Evolutionary conservation across 441 rosid genomes (phyloP).

Genomic region (Viola pubescens): DNA sequence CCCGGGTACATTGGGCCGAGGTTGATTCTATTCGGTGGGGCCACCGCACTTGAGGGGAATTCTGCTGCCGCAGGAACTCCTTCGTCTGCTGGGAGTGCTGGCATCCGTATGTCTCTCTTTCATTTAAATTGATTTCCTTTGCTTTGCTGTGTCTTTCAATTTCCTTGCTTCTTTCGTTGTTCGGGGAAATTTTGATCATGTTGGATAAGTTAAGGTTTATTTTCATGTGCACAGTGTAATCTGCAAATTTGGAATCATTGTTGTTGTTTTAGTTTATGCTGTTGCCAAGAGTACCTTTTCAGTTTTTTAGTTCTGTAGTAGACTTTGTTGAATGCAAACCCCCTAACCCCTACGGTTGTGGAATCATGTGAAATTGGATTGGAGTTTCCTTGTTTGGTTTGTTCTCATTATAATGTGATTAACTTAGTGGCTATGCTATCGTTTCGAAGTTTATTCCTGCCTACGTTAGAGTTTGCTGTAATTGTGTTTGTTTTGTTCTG

Average conservation of each 20-base stretch:
- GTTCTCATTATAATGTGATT: no score
- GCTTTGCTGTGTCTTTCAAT: background rate
- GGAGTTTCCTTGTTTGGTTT: no score
- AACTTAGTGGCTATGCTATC: no score
- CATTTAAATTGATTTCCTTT: background rate
- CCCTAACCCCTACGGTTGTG: no score
- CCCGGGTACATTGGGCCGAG: constrained; percentile 77
- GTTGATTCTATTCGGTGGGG: constrained; percentile 89
- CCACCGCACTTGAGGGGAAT: constrained; percentile 95
- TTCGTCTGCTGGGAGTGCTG: constrained; percentile 91
- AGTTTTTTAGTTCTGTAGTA: background rate
- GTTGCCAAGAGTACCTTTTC: no score
- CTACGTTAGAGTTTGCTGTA: no score
- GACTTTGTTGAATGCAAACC: background rate
- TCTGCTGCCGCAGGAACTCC: constrained; percentile 83
- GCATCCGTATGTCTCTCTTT: constrained; percentile 59
- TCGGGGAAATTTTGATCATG: background rate
- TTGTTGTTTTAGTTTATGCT: no score
- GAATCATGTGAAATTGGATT: background rate
- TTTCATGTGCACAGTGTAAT: no score
- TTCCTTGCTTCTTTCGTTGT: background rate
- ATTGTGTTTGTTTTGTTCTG: no score
- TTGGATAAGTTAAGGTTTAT: no score
- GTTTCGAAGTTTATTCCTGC: no score
- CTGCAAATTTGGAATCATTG: no score